A percentile compares a stretch with the other conserved stretches of the same genome.
Conservation (phyloP, 352 stramenopile species). For the Phytophthora crassamura region DNA sequence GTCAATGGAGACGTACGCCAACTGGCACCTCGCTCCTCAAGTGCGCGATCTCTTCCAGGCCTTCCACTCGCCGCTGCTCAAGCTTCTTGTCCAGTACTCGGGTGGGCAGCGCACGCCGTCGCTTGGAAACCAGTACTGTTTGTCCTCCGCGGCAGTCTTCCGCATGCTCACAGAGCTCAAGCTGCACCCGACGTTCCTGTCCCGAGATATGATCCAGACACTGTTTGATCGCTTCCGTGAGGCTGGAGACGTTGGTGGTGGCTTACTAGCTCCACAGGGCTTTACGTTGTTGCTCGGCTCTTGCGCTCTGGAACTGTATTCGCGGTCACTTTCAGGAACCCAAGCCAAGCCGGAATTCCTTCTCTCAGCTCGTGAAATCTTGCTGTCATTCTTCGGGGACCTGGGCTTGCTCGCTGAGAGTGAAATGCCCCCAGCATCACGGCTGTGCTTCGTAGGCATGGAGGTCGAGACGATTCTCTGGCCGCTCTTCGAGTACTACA, state of each 20-base stretch:
- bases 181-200: conserved; percentile 61
- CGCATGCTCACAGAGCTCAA: conserved; percentile 72
- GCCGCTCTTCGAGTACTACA: conserved; percentile 86
- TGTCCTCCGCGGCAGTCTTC: conserved; percentile 44
- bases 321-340: conserved; percentile 26
- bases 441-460: conserved; percentile 69
- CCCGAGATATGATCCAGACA: conserved; percentile 51
- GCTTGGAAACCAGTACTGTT: conserved; percentile 57
- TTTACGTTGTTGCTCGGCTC: conserved; percentile 70
- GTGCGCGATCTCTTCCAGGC: conserved; percentile 70
- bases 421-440: conserved; percentile 37
- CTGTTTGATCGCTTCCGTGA: conserved; percentile 56
- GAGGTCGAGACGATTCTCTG: conserved; percentile 78
- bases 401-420: conserved; percentile 60
- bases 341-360: conserved; percentile 30
- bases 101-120: conserved; percentile 46
- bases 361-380: conserved; percentile 68
- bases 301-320: conserved; percentile 68
- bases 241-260: conserved; percentile 20
- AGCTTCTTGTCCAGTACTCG: conserved; percentile 62
- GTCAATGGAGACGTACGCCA: conserved; percentile 43
- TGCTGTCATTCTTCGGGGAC: conserved; percentile 76
- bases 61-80: conserved; percentile 58
- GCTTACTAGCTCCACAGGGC: conserved; percentile 45
- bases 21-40: conserved; percentile 62